Evolutionary conservation across 2,329 filamentous ascomycete genomes (phyloP).

Genomic region (Curvularia sp.): DNA sequence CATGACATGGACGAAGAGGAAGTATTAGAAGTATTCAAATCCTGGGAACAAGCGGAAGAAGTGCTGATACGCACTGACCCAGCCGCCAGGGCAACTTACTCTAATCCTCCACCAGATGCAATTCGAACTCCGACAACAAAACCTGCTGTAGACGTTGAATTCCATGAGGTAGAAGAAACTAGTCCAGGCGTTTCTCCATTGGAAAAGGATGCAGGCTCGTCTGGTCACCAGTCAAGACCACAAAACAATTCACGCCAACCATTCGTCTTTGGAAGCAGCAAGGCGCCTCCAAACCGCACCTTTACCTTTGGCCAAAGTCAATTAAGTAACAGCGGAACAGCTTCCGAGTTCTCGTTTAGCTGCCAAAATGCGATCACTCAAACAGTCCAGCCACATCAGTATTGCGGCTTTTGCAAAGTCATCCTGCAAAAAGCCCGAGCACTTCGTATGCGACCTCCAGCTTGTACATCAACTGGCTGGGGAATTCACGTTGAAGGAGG

Average conservation of each 20-base stretch:
- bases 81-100: neutral
- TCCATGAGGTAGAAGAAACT: neutral
- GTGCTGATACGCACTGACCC: neutral
- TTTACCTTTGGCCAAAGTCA: neutral
- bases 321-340: neutral
- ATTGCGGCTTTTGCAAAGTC: neutral
- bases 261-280: neutral
- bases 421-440: neutral
- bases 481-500: neutral
- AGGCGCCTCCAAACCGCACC: neutral
- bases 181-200: neutral
- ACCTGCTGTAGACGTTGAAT: neutral
- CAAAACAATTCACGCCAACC: neutral
- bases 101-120: neutral
- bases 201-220: neutral
- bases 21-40: neutral
- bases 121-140: neutral
- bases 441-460: neutral
- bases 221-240: neutral
- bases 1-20: neutral
- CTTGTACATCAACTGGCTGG: neutral
- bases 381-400: neutral
- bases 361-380: neutral
- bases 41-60: neutral
- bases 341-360: neutral